Percentiles rank a stretch among this genome's conserved stretches.
Evolutionary conservation across 2,329 filamentous ascomycete genomes (phyloP).

Genomic region (Aspergillus sp.): DNA sequence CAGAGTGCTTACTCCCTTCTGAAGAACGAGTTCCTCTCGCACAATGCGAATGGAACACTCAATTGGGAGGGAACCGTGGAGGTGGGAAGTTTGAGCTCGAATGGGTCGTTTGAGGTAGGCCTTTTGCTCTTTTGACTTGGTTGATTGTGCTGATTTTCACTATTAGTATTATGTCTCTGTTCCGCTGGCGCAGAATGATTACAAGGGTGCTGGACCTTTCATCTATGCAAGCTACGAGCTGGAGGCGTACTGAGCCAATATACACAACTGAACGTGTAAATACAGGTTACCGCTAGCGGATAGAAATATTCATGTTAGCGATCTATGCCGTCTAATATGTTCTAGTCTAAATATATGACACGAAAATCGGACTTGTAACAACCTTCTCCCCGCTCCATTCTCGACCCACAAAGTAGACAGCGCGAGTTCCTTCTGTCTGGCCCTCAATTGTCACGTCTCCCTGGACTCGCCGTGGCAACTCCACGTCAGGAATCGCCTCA

Average conservation of each 20-base stretch:
- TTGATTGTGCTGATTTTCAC: not conserved
- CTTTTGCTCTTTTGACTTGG: not conserved
- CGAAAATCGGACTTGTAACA: not conserved
- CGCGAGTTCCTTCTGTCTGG: not conserved
- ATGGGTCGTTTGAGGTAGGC: slow-evolving; percentile 16
- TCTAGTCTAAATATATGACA: not conserved
- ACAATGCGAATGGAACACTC: slow-evolving; percentile 13
- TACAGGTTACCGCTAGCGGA: too few relatives aligned
- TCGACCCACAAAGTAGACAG: not conserved
- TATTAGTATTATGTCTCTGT: slow-evolving; percentile 18
- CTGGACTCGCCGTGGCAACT: not conserved
- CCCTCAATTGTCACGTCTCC: not conserved
- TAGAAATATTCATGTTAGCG: too few relatives aligned
- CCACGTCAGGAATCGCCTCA: not conserved
- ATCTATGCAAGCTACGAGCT: slow-evolving; percentile 20
- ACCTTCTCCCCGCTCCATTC: not conserved
- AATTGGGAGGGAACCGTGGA: slow-evolving; percentile 18
- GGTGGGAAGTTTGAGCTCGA: slow-evolving; percentile 17
- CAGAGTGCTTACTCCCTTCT: slow-evolving; percentile 7
- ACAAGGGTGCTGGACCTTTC: slow-evolving; percentile 17
- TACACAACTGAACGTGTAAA: too few relatives aligned
- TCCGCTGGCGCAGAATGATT: slow-evolving; percentile 15
- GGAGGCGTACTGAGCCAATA: not conserved
- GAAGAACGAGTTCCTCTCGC: slow-evolving; percentile 2
- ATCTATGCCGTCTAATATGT: not conserved